These are phyloP conservation scores for Melampsora occidentalis DNA, from an alignment of 1,284 basidiomycete species.

Conservation along the genomic window DNA sequence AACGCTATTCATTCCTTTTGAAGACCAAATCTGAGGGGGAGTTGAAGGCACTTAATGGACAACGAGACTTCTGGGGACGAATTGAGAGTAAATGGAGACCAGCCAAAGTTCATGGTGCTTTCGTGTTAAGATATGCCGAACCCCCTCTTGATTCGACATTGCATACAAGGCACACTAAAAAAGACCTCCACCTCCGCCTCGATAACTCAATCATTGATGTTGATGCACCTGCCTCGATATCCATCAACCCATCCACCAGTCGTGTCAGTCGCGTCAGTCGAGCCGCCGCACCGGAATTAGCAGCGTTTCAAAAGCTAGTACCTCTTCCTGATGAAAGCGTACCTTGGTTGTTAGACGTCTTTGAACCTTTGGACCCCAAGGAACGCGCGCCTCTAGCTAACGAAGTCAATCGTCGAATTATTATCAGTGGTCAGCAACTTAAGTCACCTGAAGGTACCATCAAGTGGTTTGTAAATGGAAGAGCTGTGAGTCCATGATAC, in stretches of 20 bases:
- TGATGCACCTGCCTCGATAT: neutral
- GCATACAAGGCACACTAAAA: constrained; percentile 29
- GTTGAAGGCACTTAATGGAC: constrained; percentile 27
- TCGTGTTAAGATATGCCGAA: constrained; percentile 21
- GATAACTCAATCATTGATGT: constrained; percentile 11
- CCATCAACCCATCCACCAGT: neutral
- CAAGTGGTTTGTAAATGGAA: constrained; percentile 32
- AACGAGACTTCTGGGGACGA: constrained; percentile 25
- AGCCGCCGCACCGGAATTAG: constrained; percentile 24
- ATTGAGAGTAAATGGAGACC: constrained; percentile 32
- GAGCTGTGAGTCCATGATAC: constrained; percentile 5
- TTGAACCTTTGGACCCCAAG: constrained; percentile 18
- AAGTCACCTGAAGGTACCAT: constrained; percentile 10
- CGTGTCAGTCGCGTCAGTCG: constrained; percentile 40
- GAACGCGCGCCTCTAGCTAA: constrained; percentile 25
- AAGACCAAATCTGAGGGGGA: constrained; percentile 30
- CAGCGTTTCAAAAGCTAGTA: neutral
- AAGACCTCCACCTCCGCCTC: constrained; percentile 48
- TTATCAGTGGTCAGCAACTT: constrained; percentile 28
- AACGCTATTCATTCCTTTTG: constrained; percentile 49
- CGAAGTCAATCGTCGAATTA: constrained; percentile 28
- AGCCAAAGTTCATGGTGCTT: constrained; percentile 12
- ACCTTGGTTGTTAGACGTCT: constrained; percentile 9
- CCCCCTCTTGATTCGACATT: neutral
- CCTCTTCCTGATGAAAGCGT: constrained; percentile 26